phyloP scores from a whole-genome alignment of 345 rosid species.

The Anastatica hierochuntica region DNA sequence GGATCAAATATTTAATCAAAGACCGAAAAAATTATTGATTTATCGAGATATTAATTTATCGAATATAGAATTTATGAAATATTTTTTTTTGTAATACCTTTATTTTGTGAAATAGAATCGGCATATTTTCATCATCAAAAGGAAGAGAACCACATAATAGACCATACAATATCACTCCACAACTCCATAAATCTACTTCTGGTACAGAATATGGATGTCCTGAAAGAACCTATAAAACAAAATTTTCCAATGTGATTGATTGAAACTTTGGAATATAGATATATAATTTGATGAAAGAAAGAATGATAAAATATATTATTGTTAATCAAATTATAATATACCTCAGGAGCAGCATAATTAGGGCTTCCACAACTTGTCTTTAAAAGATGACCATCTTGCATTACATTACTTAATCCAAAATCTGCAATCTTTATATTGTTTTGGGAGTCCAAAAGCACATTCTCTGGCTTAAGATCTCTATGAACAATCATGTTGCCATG shows the following conservation, averaged over 20 bases:
- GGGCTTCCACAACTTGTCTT: slow-evolving; percentile 95
- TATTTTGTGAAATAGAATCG: slow-evolving; percentile 73
- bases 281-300: too few relatives aligned
- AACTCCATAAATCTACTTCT: slow-evolving; percentile 96
- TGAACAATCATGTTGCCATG: slow-evolving; percentile 85
- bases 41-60: too few relatives aligned
- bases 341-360: slow-evolving; percentile 84
- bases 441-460: slow-evolving; percentile 75
- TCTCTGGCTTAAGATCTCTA: slow-evolving; percentile 92
- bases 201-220: slow-evolving; percentile 81
- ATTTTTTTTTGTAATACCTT: too few relatives aligned
- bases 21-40: too few relatives aligned
- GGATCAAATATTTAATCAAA: too few relatives aligned
- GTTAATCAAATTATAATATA: neutral
- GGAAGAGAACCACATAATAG: slow-evolving; percentile 90
- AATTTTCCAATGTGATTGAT: neutral
- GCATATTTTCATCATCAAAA: slow-evolving; percentile 80
- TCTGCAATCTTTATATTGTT: slow-evolving; percentile 88
- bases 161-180: slow-evolving; percentile 88
- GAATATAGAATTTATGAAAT: too few relatives aligned
- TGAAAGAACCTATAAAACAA: slow-evolving; percentile 52
- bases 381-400: slow-evolving; percentile 87
- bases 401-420: slow-evolving; percentile 86
- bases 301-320: too few relatives aligned
- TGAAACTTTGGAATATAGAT: too few relatives aligned